These are phyloP conservation scores for Dothideomycetes sp. DNA, from an alignment of 2,329 filamentous ascomycete genomes.

Conservation along the genomic window DNA sequence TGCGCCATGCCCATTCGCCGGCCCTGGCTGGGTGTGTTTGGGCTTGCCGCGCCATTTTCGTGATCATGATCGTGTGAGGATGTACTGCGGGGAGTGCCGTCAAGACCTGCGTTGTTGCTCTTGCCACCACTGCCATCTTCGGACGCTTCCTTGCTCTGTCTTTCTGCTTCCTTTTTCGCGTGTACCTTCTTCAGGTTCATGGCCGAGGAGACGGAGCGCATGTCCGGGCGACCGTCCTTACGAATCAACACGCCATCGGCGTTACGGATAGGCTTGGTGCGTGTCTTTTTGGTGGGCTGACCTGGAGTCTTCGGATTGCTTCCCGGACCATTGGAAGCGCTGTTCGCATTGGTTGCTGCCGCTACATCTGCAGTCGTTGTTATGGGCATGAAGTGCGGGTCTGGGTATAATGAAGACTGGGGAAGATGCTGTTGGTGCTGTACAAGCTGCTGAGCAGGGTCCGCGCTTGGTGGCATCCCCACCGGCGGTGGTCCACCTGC, in stretches of 20 bases:
- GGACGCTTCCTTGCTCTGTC: conserved; percentile 18
- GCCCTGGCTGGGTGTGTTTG: conserved; percentile 12
- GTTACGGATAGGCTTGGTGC: conserved; percentile 39
- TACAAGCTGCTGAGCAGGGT: too few relatives aligned
- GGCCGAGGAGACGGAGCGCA: conserved; percentile 41
- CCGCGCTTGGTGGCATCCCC: conserved; percentile 1
- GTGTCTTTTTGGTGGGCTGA: conserved; percentile 30
- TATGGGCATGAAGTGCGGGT: conserved; percentile 18
- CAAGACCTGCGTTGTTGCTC: too few relatives aligned
- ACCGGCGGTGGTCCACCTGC: conserved; percentile 14
- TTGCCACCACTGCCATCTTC: too few relatives aligned
- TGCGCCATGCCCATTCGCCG: background rate
- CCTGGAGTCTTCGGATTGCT: too few relatives aligned
- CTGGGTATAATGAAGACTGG: conserved; percentile 20
- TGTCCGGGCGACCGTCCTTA: conserved; percentile 40
- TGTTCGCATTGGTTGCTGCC: conserved; percentile 7
- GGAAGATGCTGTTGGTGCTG: too few relatives aligned
- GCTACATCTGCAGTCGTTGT: conserved; percentile 6
- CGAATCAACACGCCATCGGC: conserved; percentile 39
- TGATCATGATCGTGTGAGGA: conserved; percentile 12
- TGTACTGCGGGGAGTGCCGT: conserved; percentile 8
- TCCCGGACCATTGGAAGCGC: too few relatives aligned
- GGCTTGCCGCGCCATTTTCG: too few relatives aligned
- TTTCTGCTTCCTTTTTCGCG: conserved; percentile 34
- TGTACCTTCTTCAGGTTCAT: conserved; percentile 41